Conservation (phyloP, 1,284 basidiomycete genomes). For the Phaffia rhodozyma region DNA sequence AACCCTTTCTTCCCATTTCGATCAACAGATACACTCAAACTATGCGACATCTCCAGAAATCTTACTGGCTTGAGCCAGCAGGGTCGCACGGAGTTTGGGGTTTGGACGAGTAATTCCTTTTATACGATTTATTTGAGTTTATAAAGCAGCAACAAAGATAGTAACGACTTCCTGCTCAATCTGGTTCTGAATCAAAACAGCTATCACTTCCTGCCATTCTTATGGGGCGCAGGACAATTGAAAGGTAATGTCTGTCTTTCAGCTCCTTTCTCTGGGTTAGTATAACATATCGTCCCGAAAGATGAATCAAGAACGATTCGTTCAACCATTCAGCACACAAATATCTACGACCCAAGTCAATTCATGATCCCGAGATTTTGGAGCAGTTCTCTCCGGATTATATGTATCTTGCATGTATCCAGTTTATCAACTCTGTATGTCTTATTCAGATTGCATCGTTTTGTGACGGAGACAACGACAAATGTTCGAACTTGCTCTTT, state of each 20-base stretch:
- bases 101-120: constrained; percentile 53
- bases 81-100: constrained; percentile 99
- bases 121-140: constrained; percentile 76
- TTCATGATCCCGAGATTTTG: constrained; percentile 83
- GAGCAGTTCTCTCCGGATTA: constrained; percentile 85
- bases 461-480: neutral
- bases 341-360: constrained; percentile 79
- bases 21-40: constrained; percentile 61
- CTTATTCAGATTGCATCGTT: neutral
- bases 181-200: neutral
- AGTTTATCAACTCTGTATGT: constrained; percentile 86
- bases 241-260: constrained; percentile 39
- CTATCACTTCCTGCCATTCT: constrained; percentile 86
- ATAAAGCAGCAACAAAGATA: too few relatives aligned
- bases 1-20: neutral
- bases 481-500: neutral
- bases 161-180: too few relatives aligned
- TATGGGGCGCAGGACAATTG: constrained; percentile 73
- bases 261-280: too few relatives aligned
- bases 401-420: constrained; percentile 95
- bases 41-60: constrained; percentile 81
- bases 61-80: constrained; percentile 96
- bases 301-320: neutral
- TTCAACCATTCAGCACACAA: constrained; percentile 54
- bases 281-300: neutral